A percentile compares a stretch with the other conserved stretches of the same genome.
Conservation (phyloP, 1,284 basidiomycete genomes). For the Cerioporus squamosus region DNA sequence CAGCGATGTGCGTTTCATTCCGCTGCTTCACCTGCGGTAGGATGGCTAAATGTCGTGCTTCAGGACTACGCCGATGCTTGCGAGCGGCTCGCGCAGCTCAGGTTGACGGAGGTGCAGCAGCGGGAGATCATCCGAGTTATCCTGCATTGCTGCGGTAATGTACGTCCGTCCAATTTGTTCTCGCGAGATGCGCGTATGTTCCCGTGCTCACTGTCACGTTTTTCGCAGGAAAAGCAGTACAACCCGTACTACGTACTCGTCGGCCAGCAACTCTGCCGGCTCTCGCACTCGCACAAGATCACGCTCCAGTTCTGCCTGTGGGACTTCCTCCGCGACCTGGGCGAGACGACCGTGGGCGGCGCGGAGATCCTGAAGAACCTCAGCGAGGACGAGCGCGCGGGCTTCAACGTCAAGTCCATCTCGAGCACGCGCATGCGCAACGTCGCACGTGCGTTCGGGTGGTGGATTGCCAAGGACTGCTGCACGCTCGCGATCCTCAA, state of each 20-base stretch:
- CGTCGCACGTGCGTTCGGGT: slow-evolving; percentile 79
- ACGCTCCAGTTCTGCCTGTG: slow-evolving; percentile 96
- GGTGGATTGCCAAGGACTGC: slow-evolving; percentile 82
- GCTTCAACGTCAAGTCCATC: slow-evolving; percentile 57
- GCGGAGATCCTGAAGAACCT: slow-evolving; percentile 73
- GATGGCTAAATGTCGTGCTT: background rate
- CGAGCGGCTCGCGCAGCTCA: slow-evolving; percentile 82
- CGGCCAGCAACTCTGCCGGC: slow-evolving; percentile 71
- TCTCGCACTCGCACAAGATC: slow-evolving; percentile 84
- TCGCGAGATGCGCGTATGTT: too few species aligned
- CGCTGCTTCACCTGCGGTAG: background rate
- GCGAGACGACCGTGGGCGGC: slow-evolving; percentile 85
- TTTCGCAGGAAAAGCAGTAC: slow-evolving; percentile 80
- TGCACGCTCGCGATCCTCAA: slow-evolving; percentile 82
- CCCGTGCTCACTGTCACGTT: background rate
- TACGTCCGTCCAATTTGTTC: slow-evolving; percentile 46
- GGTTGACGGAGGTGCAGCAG: slow-evolving; percentile 89
- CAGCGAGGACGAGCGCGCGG: slow-evolving; percentile 49
- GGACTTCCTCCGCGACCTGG: slow-evolving; percentile 95
- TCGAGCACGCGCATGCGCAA: slow-evolving; percentile 65
- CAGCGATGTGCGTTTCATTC: slow-evolving; percentile 70
- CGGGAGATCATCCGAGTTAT: slow-evolving; percentile 93
- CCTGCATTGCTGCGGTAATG: slow-evolving; percentile 92
- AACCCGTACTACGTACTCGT: slow-evolving; percentile 97
- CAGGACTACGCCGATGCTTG: slow-evolving; percentile 96